A percentile compares a stretch with the other conserved stretches of the same genome.
Evolutionary conservation across 805 yeast species (phyloP).

Genomic region (Ogataea minuta): DNA sequence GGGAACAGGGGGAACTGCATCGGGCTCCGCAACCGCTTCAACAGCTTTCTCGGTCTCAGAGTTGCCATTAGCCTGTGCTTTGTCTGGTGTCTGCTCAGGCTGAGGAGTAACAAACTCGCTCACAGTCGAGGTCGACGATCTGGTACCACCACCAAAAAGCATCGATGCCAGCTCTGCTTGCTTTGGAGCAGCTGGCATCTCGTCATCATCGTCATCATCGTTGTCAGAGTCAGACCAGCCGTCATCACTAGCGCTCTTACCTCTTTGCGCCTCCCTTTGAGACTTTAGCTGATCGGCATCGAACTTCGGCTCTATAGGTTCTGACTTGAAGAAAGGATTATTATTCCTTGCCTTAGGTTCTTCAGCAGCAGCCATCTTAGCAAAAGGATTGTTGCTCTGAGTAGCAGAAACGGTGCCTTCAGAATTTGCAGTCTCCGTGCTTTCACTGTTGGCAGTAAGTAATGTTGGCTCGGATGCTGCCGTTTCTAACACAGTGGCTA

Average conservation of each 20-base stretch:
- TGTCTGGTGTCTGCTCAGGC: constrained; percentile 18
- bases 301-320: constrained; percentile 34
- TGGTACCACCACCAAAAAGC: constrained; percentile 55
- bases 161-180: constrained; percentile 57
- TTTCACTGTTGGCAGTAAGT: constrained; percentile 9
- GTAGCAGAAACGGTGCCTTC: constrained; percentile 1
- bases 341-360: constrained; percentile 27
- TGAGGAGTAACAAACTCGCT: constrained; percentile 20
- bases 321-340: constrained; percentile 62
- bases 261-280: constrained; percentile 72
- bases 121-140: constrained; percentile 32
- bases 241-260: constrained; percentile 42
- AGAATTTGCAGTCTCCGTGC: constrained; percentile 12
- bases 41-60: background rate
- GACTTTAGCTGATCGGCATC: constrained; percentile 63
- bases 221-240: constrained; percentile 45
- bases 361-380: constrained; percentile 30
- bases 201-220: constrained; percentile 44
- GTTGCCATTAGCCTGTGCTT: constrained; percentile 5
- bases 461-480: constrained; percentile 10
- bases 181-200: constrained; percentile 46
- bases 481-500: constrained; percentile 21
- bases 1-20: constrained; percentile 19
- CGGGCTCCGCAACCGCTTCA: constrained; percentile 1
- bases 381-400: constrained; percentile 48